Conservation (phyloP, 352 stramenopile species). For the Globisporangium paddicum region DNA sequence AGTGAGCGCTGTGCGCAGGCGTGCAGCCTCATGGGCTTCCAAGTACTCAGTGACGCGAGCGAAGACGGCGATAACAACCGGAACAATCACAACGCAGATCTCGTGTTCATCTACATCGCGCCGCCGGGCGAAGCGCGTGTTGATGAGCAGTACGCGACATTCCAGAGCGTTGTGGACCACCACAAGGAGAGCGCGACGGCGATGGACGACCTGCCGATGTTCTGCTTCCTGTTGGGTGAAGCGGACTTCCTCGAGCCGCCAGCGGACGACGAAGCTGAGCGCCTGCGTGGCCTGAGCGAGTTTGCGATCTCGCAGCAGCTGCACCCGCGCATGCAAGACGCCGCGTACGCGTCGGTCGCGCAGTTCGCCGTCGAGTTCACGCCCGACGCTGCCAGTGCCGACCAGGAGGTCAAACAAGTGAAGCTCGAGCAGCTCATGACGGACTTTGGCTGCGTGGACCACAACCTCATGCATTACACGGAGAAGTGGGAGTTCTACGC, state of each 20-base stretch:
- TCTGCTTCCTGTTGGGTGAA: conserved; percentile 70
- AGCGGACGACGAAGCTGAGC: conserved; percentile 43
- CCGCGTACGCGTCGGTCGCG: conserved; percentile 42
- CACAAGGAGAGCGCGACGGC: conserved; percentile 12
- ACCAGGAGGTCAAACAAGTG: conserved; percentile 26
- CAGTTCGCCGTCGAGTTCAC: conserved; percentile 79
- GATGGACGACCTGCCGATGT: conserved; percentile 36
- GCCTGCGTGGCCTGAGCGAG: conserved; percentile 57
- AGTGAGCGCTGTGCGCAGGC: conserved; percentile 24
- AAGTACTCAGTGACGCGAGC: conserved; percentile 17
- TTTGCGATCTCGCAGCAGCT: conserved; percentile 80
- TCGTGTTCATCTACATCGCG: conserved; percentile 66
- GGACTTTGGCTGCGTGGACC: conserved; percentile 60
- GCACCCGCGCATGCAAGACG: conserved; percentile 34
- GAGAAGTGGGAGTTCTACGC: conserved; percentile 85
- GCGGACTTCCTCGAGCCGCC: conserved; percentile 52
- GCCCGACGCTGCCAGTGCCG: conserved; percentile 19
- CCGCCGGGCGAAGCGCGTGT: conserved; percentile 39
- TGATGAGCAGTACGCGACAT: conserved; percentile 37
- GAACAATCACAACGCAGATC: conserved; percentile 16
- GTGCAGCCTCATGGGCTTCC: conserved; percentile 48
- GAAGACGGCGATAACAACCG: conserved; percentile 2
- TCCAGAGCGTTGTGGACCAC: conserved; percentile 31
- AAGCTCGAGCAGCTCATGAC: conserved; percentile 59
- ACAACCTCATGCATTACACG: conserved; percentile 77